Evolutionary conservation across 768 basidiomycete genomes (phyloP), one percentile per base, ranked within the genome.

Genomic region (Porphyrellus cyaneotinctus): DNA sequence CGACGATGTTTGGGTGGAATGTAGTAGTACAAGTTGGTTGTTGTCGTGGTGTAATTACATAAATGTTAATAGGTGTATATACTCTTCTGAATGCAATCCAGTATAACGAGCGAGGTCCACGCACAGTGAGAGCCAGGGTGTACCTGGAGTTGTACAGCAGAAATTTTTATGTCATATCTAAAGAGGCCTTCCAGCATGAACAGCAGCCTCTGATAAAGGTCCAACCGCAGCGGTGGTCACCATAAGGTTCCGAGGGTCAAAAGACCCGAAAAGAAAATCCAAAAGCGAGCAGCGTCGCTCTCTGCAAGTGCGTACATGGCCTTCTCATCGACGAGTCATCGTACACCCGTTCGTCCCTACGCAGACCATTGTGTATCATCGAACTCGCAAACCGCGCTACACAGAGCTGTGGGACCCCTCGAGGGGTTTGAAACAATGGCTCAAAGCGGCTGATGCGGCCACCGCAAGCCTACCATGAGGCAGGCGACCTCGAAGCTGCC

Each of bases 371-470:
- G 4, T 79, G 83, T 0, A 88, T 89, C 42, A 74, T 80, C 2
- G 82, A 87, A 51, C 80, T 88, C 23, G 85, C 85, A 8, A 76
- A 80, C n/a, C 67, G 68, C 47, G 85, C 87, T 8, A 77, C 80
- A 42, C 68, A 78, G 23, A 71, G 76, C 59, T 64, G 33, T 84
- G 79, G 73, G 83, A 87, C 55, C 77, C 80, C 9, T 73, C 67
- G 37, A 78, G 72, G 58, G 78, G 80, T 13, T 74, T 89, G 64
- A 89, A 89, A 65, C 72, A 79, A 60, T 86, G 80, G 72, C 74
- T 89, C 51, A 78, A 83, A 39, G 71, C 75, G 2, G 87, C 86
- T 10, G 85, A 88, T 71, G n/a, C n/a, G 75, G 72, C 56, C 78
- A 81, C 51, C 76, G 85, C 47, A 78, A 56, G 70, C 70, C 22